Conservation (phyloP, 495 filamentous ascomycete species). For the Zalerion maritima region DNA sequence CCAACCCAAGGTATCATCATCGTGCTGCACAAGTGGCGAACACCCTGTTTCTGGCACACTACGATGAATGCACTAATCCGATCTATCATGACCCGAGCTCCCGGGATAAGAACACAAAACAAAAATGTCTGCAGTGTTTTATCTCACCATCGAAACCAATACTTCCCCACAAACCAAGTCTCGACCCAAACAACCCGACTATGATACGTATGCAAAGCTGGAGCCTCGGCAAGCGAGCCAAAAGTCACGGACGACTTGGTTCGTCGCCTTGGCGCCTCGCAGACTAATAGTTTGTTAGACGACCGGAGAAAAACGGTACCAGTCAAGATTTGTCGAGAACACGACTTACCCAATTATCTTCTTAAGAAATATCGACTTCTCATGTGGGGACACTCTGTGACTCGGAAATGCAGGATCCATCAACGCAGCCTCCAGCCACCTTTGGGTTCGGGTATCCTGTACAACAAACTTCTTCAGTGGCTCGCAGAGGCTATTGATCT, state of each 20-base stretch:
- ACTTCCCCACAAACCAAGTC: too few relatives aligned
- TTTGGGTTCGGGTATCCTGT: slow-evolving; percentile 42
- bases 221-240: slow-evolving; percentile 58
- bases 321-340: too few relatives aligned
- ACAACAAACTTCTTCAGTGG: slow-evolving; percentile 64
- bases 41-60: too few relatives aligned
- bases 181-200: too few relatives aligned
- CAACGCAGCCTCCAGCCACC: slow-evolving; percentile 47
- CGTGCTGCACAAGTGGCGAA: too few relatives aligned
- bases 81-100: too few relatives aligned
- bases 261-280: slow-evolving; percentile 43
- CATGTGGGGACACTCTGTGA: slow-evolving; percentile 42
- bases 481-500: slow-evolving; percentile 61
- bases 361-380: slow-evolving; percentile 47
- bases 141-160: too few relatives aligned
- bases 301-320: not conserved
- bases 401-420: slow-evolving; percentile 40
- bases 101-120: too few relatives aligned
- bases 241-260: slow-evolving; percentile 47
- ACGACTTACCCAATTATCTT: slow-evolving; percentile 38
- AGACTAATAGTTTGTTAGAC: slow-evolving; percentile 25
- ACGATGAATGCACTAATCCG: too few relatives aligned
- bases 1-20: too few relatives aligned
- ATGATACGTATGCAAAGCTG: slow-evolving; percentile 47
- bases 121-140: too few relatives aligned